Percentiles rank a stretch among this genome's conserved stretches.
Evolutionary conservation across 805 yeast genomes (phyloP).

Genomic region (Schwanniomyces sp.): DNA sequence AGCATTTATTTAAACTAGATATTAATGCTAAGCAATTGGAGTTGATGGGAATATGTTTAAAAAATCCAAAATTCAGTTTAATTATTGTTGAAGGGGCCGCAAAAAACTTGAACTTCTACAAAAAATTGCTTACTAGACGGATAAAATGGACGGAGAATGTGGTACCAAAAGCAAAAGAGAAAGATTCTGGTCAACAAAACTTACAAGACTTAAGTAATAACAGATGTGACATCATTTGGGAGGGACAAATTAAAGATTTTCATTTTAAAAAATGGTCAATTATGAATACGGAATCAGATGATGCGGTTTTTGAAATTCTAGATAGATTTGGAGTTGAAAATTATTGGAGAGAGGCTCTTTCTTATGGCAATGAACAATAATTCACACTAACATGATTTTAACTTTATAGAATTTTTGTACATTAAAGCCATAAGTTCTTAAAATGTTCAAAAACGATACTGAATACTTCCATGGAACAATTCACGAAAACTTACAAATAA

Average conservation of each 20-base stretch:
- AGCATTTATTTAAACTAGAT: slow-evolving; percentile 72
- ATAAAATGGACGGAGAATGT: slow-evolving; percentile 68
- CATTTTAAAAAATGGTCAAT: slow-evolving; percentile 71
- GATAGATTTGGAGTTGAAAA: slow-evolving; percentile 53
- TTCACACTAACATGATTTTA: not conserved
- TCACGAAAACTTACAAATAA: too few species aligned
- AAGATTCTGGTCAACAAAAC: slow-evolving; percentile 5
- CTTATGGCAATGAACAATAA: not conserved
- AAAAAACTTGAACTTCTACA: slow-evolving; percentile 60
- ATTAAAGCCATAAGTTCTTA: too few species aligned
- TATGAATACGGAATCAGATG: slow-evolving; percentile 51
- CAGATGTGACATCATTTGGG: slow-evolving; percentile 60
- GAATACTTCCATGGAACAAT: too few species aligned
- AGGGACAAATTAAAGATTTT: slow-evolving; percentile 56
- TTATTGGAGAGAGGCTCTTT: slow-evolving; percentile 52
- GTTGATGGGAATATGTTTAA: slow-evolving; percentile 62
- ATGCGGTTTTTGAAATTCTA: slow-evolving; percentile 50
- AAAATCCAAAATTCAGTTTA: slow-evolving; percentile 48
- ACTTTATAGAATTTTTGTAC: too few species aligned
- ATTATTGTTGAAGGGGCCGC: slow-evolving; percentile 76
- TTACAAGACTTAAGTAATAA: slow-evolving; percentile 41
- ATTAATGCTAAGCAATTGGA: slow-evolving; percentile 74
- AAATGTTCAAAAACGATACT: too few species aligned
- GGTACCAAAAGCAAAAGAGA: slow-evolving; percentile 20
- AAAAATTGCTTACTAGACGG: slow-evolving; percentile 57